phyloP scores from a whole-genome alignment of 1,284 basidiomycete species.

The Bondarzewia mesenterica region DNA sequence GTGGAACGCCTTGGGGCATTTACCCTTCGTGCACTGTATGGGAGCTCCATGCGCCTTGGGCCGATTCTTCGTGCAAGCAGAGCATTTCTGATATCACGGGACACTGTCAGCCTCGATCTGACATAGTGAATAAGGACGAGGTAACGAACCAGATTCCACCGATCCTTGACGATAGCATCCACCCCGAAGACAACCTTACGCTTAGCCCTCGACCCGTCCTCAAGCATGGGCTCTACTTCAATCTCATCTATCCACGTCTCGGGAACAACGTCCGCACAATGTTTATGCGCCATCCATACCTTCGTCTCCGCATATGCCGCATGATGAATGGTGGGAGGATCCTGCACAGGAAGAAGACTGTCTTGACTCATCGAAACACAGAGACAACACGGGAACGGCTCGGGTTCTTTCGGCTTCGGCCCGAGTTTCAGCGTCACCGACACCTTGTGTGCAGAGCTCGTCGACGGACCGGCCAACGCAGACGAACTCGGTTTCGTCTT shows the following conservation, averaged over 20 bases:
- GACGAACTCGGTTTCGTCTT: slow-evolving; percentile 9
- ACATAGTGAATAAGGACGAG: not conserved
- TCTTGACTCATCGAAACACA: slow-evolving; percentile 56
- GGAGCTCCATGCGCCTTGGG: slow-evolving; percentile 79
- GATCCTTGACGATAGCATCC: slow-evolving; percentile 77
- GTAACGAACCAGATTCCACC: slow-evolving; percentile 78
- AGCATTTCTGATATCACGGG: slow-evolving; percentile 66
- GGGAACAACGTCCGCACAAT: slow-evolving; percentile 73
- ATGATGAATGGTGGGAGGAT: slow-evolving; percentile 40
- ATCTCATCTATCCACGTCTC: slow-evolving; percentile 81
- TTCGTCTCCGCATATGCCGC: slow-evolving; percentile 30
- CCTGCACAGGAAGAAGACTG: slow-evolving; percentile 62
- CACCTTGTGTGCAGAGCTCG: slow-evolving; percentile 24
- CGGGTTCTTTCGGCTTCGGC: slow-evolving; percentile 48
- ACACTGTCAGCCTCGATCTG: slow-evolving; percentile 8
- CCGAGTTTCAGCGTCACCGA: slow-evolving; percentile 55
- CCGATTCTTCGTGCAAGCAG: slow-evolving; percentile 63
- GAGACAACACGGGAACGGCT: slow-evolving; percentile 71
- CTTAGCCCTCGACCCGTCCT: slow-evolving; percentile 28
- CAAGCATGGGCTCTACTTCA: slow-evolving; percentile 25
- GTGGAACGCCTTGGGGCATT: slow-evolving; percentile 90
- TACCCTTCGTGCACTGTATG: slow-evolving; percentile 90
- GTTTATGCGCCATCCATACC: slow-evolving; percentile 65
- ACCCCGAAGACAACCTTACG: slow-evolving; percentile 71
- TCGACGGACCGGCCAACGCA: not conserved